Evolutionary conservation across 495 filamentous ascomycete species (phyloP), one percentile per base, ranked within the genome.

Genomic region (Lasiosphaeria ovina): DNA sequence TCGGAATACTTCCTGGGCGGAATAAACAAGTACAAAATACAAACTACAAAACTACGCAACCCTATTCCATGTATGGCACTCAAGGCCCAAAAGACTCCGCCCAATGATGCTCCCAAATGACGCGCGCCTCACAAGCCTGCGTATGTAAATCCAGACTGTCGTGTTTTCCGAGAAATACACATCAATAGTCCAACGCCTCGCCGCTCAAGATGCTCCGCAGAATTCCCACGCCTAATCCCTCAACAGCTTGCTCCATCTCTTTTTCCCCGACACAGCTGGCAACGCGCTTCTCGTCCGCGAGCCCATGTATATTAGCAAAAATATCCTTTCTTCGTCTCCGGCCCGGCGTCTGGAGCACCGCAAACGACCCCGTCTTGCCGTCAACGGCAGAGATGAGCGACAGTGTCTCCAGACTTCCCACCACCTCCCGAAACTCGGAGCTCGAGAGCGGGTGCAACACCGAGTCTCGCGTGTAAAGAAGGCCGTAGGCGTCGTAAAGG

Each of bases 371-470:
- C 42, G 81, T 86, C 59, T 87, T 84, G 47, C 85, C 85, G 59
- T 90, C 89, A 35, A 92, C 90, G 36, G 87, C 85, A n/a, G 86
- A 83, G 12, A 96, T 81, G 12, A 97, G 73, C 1, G 89, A 89
- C 63, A 95, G 73, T 0, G 91, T 91, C 74, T 98, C 94, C 35
- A 98, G 75, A 51, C 88, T 92, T 10, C 87, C 85, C n/a, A 98
- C 77, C 3, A 99, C 91, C 71, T 98, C 95, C 51, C 92, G 83
- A 70, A 99, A 98, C 71, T 99, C 94, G 3, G 89, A 93, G 34
- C 80, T 84, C 3, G 89, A 92, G 3, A 99, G 79, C 6, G 94
- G 89, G 64, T 96, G 91, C 0, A 99, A 79, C 2, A 94, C 77
- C 35, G 90, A 86, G 60, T 98, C 92, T 36, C 83, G 84, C 55